Conservation (phyloP, 2,329 filamentous ascomycete species). For the Aspergillus texensis region DNA sequence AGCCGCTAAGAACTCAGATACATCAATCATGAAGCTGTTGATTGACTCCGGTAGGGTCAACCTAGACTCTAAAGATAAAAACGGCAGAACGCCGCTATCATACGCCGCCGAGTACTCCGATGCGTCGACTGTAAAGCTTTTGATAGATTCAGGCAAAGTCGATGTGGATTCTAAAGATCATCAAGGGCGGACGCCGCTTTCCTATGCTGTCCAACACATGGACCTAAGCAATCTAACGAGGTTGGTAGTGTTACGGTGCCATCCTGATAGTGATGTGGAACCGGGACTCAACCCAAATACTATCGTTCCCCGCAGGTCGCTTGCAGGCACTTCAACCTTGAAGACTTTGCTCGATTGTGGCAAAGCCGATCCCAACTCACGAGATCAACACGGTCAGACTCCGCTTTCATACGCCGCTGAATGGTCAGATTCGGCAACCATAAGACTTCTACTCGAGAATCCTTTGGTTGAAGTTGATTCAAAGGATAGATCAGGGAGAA, state of each 20-base stretch:
- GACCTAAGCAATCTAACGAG: not conserved
- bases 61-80: not conserved
- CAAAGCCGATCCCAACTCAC: not conserved
- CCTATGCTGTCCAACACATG: not conserved
- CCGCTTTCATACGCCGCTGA: not conserved
- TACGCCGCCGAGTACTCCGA: not conserved
- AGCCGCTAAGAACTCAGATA: not conserved
- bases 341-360: not conserved
- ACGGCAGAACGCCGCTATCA: not conserved
- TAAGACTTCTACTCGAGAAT: not conserved
- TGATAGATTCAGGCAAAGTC: not conserved
- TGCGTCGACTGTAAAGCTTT: not conserved
- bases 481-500: not conserved
- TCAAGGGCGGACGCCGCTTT: not conserved
- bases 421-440: not conserved
- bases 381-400: not conserved
- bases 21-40: accelerated
- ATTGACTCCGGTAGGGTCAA: not conserved
- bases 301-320: not conserved
- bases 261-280: not conserved
- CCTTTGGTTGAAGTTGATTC: not conserved
- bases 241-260: not conserved
- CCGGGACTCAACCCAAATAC: not conserved
- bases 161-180: not conserved
- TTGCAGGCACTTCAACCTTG: not conserved